Conservation (phyloP, 257 asterid genomes). For the Phtheirospermum japonicum region DNA sequence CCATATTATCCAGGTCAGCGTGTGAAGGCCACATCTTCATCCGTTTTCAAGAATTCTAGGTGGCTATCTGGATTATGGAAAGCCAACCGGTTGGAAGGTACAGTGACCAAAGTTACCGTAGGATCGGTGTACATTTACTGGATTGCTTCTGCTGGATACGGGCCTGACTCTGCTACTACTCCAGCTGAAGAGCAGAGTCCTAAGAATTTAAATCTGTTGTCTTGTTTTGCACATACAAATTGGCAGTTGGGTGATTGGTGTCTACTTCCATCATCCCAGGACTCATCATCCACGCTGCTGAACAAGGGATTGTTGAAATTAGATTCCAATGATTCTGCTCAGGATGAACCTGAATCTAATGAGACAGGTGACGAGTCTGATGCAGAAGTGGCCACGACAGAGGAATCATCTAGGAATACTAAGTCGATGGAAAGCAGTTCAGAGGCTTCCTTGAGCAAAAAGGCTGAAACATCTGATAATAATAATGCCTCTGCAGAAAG, state of each 20-base stretch:
- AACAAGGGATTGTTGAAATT: constrained; percentile 47
- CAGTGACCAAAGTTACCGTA: constrained; percentile 87
- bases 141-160: constrained; percentile 99
- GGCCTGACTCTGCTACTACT: constrained; percentile 67
- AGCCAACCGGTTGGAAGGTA: constrained; percentile 85
- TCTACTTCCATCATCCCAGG: constrained; percentile 53
- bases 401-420: constrained; percentile 42
- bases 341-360: constrained; percentile 61
- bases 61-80: constrained; percentile 97
- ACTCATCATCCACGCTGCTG: constrained; percentile 31
- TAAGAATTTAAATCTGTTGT: constrained; percentile 69
- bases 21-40: constrained; percentile 84
- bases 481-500: constrained; percentile 39
- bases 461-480: constrained; percentile 35
- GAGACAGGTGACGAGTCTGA: constrained; percentile 69
- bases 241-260: constrained; percentile 99
- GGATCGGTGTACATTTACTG: constrained; percentile 89
- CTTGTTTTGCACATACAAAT: constrained; percentile 87
- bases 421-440: constrained; percentile 38
- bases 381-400: constrained; percentile 45
- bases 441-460: constrained; percentile 39
- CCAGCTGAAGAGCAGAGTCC: constrained; percentile 95
- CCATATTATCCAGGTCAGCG: constrained; percentile 99
- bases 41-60: constrained; percentile 89
- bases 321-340: constrained; percentile 45